Base-by-base conservation (phyloP, 257 asterid species). In the Petunia secreta region DNA sequence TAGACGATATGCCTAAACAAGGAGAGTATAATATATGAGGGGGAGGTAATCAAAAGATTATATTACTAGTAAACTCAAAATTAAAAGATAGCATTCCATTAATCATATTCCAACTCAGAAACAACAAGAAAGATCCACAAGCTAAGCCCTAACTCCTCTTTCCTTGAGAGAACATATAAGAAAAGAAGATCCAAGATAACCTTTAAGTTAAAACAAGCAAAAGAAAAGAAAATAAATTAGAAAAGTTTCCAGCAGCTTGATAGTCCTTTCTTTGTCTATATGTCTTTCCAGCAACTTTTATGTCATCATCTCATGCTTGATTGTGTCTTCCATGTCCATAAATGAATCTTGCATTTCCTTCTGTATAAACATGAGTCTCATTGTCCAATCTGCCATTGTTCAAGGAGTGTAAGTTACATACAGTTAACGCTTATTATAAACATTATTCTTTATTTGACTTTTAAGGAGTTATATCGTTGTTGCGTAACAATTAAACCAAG, bases 271-370 rank as follows among this genome's bases (percentile, higher is more conserved):
- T 16, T 77, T 16, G 43, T 15, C 34, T 58, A n/a, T 55, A 38
- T 15, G 65, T 13, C 34, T n/a, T 63, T 43, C 6, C 15, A 13
- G 25, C 14, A 77, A 59, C n/a, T 60, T 39, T 3, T 60, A 8
- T 60, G 16, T 58, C 77, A 67, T 58, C 53, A 53, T 83, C 44
- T 76, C 84, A 84, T 44, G 84, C 81, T 82, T 85, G 88, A 63
- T 82, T 86, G 75, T 87, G 89, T 52, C 86, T 93, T 85, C 98
- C 98, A 84, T 92, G 93, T 48, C 98, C 98, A 82, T 94, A 94
- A 60, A 94, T 94, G 86, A 94, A 94, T 93, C 95, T 89, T 48
- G 97, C 97, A 82, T 71, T 91, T 74, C 95, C 98, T 88, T 94
- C 97, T 2, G 97, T 87, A 80, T 94, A 94, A 10, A 94, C 92